Base-by-base conservation (phyloP, 805 yeast genomes). In the Candida parachauliodes region DNA sequence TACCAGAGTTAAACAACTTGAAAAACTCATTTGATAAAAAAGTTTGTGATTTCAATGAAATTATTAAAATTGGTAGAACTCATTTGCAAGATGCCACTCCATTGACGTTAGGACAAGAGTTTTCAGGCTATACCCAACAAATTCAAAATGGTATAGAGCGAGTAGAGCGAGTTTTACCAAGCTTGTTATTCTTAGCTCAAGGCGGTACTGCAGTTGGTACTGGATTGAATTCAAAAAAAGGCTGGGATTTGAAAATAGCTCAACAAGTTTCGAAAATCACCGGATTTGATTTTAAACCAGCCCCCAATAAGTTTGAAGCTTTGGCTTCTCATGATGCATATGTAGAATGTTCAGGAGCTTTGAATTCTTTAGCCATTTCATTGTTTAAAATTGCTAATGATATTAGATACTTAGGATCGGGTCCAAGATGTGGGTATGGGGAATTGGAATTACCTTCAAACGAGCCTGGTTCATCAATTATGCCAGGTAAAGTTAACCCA, bases 151-250 rank as follows among this genome's bases (percentile, higher is more conserved):
- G 66, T 18, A 59, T 62, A 37, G 58, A 52, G 32, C 46, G 68
- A 37, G 49, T 62, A 23, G 59, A 62, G 42, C 53, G 49, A 28
- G 48, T 48, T n/a, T 50, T 62, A 32, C 67, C 68, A 11, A 50
- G 58, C 50, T 54, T 62, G 46, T 49, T 59, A 8, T 44, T 44
- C 27, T 58, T 62, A 51, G 68, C 68, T 15, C 68, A 62, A 43
- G 68, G 68, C 41, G 68, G 68, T 30, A 62, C 68, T 36, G 68
- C 68, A 31, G 68, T 62, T n/a, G 68, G 68, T 8, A 62, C 68
- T 34, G 68, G 68, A 6, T 54, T 62, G 45, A 62, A 62, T 54
- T 60, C 68, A 46, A 55, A 39, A 39, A 59, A 52, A 46, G 64
- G 63, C n/a, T 62, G 59, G 48, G 68, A 62, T 46, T 58, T 52